phyloP scores from a whole-genome alignment of 2,329 filamentous ascomycete species.

The Nemania abortiva region DNA sequence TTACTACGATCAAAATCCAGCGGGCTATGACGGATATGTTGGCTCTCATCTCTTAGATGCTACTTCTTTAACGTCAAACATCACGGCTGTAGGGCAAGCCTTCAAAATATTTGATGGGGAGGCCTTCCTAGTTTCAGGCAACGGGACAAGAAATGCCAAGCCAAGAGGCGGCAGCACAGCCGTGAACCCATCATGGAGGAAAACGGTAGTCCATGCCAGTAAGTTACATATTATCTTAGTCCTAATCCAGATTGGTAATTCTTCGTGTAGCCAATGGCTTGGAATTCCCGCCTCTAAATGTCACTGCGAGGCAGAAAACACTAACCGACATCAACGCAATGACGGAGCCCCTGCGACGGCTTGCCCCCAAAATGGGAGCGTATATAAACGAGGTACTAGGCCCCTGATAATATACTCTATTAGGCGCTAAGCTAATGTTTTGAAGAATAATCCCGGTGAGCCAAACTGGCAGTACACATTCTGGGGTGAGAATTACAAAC shows the following conservation, averaged over 20 bases:
- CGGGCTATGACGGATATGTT: conserved; percentile 53
- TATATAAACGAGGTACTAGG: conserved; percentile 56
- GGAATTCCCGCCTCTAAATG: conserved; percentile 51
- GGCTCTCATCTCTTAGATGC: conserved; percentile 61
- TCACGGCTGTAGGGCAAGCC: conserved; percentile 53
- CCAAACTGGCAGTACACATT: conserved; percentile 55
- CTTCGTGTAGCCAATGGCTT: conserved; percentile 45
- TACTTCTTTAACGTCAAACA: conserved; percentile 51
- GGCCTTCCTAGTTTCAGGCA: conserved; percentile 58
- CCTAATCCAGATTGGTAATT: conserved; percentile 24
- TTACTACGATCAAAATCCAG: conserved; percentile 53
- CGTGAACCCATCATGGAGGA: conserved; percentile 65
- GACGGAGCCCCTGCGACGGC: conserved; percentile 53
- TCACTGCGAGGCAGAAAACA: conserved; percentile 46
- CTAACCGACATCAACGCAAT: conserved; percentile 46
- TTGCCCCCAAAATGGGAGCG: conserved; percentile 57
- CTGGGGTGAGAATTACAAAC: conserved; percentile 60
- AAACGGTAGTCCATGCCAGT: conserved; percentile 57
- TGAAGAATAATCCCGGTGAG: conserved; percentile 54
- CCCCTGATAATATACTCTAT: background rate
- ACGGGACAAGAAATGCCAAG: conserved; percentile 57
- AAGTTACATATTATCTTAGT: conserved; percentile 38
- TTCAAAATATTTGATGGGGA: conserved; percentile 50
- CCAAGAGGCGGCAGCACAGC: conserved; percentile 60
- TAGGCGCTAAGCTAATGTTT: background rate